Base-by-base conservation (phyloP, 2,329 filamentous ascomycete genomes). In the Aspergillus fischeri region DNA sequence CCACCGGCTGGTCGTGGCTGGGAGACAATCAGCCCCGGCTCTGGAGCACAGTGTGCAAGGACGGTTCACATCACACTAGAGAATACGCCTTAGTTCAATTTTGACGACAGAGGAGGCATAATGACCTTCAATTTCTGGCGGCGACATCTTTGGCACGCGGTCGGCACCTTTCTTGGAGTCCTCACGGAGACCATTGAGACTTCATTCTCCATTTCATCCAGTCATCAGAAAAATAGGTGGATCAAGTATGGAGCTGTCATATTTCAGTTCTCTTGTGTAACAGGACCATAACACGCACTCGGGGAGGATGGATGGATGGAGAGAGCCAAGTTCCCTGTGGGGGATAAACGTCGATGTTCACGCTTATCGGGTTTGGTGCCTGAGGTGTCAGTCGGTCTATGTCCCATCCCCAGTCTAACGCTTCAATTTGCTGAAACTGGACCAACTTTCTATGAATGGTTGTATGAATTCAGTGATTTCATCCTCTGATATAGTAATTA, bases 11-110 rank as follows among this genome's bases (percentile, higher is more conserved):
- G 21, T 32, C 29, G 38, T 20, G 41, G 14, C 24, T 8, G 50
- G 14, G 8, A 47, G 17, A 29, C 70, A 73, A 3, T 61, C 54
- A 11, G 64, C 57, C 5, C 64, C 62, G 2, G 69, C 64, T 32
- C 67, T 62, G 9, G 58, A 25, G 25, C 71, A 73, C 17, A 74
- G 47, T 0, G 68, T 71, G 53, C 71, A 74, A 9, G 71, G 71
- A 2, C 70, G 68, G 27, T 68, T 52, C 27, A 66, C 59, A 47
- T 70, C 68, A 54, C 68, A 70, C 68, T 70, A 45, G 6, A 35
- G 17, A 1, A 21, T n/a, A 8, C 2, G 3, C 9, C 11, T 38
- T 38, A 38, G 32, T 52, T 32, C 8, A 10, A 32, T 35, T 41
- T 21, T n/a, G 25, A 20, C 20, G 6, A 27, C 7, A 14, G 24